A percentile compares a stretch with the other conserved stretches of the same genome.
These are phyloP conservation scores for Plasmodium gonderi DNA, from an alignment of 169 alveolate species.

Conservation along the genomic window DNA sequence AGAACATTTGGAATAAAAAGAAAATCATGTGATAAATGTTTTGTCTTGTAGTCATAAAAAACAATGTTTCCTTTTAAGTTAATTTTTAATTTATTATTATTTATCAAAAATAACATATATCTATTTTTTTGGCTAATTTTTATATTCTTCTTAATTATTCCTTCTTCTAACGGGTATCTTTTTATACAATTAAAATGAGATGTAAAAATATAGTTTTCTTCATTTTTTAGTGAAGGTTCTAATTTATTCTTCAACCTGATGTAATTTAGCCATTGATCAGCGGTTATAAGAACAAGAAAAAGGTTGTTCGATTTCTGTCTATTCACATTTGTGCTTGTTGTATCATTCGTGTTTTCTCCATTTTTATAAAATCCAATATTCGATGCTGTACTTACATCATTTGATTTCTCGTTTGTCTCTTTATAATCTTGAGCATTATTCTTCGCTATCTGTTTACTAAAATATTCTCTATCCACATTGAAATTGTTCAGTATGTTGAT, in stretches of 20 bases:
- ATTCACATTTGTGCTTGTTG: background rate
- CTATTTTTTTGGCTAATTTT: constrained; percentile 62
- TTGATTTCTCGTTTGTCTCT: background rate
- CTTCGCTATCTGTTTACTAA: background rate
- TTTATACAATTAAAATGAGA: constrained; percentile 64
- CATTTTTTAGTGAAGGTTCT: constrained; percentile 54
- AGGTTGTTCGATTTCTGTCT: constrained; percentile 18
- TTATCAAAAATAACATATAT: constrained; percentile 62
- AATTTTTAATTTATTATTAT: constrained; percentile 40
- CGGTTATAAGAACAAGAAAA: constrained; percentile 57
- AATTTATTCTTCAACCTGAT: constrained; percentile 55
- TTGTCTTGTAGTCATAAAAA: constrained; percentile 69
- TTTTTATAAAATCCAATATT: background rate
- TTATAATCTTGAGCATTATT: background rate
- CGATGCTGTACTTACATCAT: background rate
- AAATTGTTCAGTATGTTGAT: constrained; percentile 31
- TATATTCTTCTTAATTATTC: constrained; percentile 33
- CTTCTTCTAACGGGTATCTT: constrained; percentile 60
- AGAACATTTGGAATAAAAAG: constrained; percentile 56
- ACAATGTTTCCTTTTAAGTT: constrained; percentile 50
- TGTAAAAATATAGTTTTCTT: constrained; percentile 63
- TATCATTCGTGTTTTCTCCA: background rate
- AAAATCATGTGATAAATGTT: constrained; percentile 58
- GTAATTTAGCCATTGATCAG: constrained; percentile 63
- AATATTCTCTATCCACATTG: constrained; percentile 46